These are phyloP conservation scores for Brasenia schreberi DNA, from an alignment of 164 flowering plant species.

Conservation along the genomic window DNA sequence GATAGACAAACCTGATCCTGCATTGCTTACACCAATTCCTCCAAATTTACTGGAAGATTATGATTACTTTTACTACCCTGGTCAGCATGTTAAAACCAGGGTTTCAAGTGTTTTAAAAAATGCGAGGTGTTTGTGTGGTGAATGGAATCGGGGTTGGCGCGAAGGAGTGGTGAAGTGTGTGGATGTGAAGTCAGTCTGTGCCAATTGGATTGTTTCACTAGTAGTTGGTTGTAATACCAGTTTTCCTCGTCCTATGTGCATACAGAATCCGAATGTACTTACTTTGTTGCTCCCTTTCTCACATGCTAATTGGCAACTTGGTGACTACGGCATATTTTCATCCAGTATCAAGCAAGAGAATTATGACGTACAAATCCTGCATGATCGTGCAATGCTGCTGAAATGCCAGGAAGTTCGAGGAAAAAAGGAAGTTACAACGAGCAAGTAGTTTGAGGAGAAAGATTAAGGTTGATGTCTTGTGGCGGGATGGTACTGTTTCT, in stretches of 20 bases:
- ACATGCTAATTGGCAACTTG: conserved; percentile 79
- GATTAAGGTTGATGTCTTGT: conserved; percentile 60
- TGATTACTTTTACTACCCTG: conserved; percentile 66
- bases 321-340: conserved; percentile 75
- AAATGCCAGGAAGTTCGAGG: conserved; percentile 13
- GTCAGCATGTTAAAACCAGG: conserved; percentile 57
- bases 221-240: conserved; percentile 13
- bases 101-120: conserved; percentile 25
- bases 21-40: conserved; percentile 38
- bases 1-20: conserved; percentile 29
- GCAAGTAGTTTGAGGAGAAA: conserved; percentile 42
- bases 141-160: conserved; percentile 29
- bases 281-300: conserved; percentile 54
- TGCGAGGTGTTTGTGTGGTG: conserved; percentile 59
- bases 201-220: conserved; percentile 74
- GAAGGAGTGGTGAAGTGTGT: conserved; percentile 67
- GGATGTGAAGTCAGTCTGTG: conserved; percentile 54
- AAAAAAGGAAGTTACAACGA: conserved; percentile 11
- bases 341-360: too few species aligned
- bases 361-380: neutral
- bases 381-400: neutral
- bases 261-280: conserved; percentile 40
- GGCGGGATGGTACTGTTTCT: conserved; percentile 80
- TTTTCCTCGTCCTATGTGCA: conserved; percentile 29
- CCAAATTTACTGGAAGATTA: conserved; percentile 55